These are phyloP conservation scores for Scleroderma citrinum DNA, from an alignment of 768 basidiomycete genomes.

Conservation along the genomic window DNA sequence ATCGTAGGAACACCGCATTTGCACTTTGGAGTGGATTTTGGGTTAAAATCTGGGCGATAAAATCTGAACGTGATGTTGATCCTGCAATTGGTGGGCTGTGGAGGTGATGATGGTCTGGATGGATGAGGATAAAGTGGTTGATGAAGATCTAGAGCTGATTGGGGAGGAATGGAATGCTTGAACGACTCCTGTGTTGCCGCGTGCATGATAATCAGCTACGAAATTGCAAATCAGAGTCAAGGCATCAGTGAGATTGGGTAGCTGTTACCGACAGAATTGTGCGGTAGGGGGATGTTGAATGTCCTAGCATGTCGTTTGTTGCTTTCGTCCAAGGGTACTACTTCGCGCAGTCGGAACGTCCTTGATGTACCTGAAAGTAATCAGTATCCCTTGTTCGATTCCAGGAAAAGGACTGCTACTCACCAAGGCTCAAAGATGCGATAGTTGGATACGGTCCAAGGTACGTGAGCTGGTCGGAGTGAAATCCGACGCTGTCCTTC, in stretches of 20 bases:
- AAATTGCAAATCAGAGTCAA: neutral
- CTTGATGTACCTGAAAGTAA: slow-evolving; percentile 52
- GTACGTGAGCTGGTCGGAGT: slow-evolving; percentile 77
- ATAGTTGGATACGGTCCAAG: slow-evolving; percentile 83
- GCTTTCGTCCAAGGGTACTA: slow-evolving; percentile 58
- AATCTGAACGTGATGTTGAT: slow-evolving; percentile 88
- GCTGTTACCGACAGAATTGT: slow-evolving; percentile 61
- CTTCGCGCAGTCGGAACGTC: slow-evolving; percentile 70
- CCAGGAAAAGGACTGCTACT: slow-evolving; percentile 9
- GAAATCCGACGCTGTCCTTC: slow-evolving; percentile 76
- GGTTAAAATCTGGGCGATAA: slow-evolving; percentile 75
- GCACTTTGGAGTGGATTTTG: slow-evolving; percentile 62
- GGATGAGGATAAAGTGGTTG: slow-evolving; percentile 48
- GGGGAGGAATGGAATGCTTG: slow-evolving; percentile 76
- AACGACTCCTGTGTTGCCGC: slow-evolving; percentile 77
- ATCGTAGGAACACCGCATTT: slow-evolving; percentile 68
- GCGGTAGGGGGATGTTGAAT: slow-evolving; percentile 68
- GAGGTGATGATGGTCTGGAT: slow-evolving; percentile 11
- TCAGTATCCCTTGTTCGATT: neutral
- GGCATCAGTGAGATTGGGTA: neutral
- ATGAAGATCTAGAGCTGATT: slow-evolving; percentile 64
- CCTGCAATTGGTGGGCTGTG: slow-evolving; percentile 55
- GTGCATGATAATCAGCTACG: slow-evolving; percentile 80
- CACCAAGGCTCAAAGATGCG: slow-evolving; percentile 77
- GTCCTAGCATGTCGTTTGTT: slow-evolving; percentile 58